phyloP scores from a whole-genome alignment of 768 basidiomycete genomes.

The Scleroderma bovista region DNA sequence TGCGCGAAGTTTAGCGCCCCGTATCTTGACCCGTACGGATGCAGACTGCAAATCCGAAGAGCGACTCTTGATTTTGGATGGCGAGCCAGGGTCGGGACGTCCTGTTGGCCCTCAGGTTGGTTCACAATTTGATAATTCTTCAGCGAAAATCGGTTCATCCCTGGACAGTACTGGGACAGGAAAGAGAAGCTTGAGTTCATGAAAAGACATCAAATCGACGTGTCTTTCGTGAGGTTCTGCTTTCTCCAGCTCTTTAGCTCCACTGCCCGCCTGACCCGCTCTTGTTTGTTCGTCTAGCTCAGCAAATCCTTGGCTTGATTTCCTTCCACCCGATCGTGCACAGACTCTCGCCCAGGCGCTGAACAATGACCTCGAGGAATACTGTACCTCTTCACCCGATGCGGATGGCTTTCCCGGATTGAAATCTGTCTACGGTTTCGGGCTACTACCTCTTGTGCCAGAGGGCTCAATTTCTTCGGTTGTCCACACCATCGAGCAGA shows the following conservation, averaged over 20 bases:
- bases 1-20: conserved; percentile 56
- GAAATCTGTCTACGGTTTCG: conserved; percentile 77
- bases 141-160: conserved; percentile 8
- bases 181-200: conserved; percentile 79
- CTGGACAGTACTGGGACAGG: conserved; percentile 64
- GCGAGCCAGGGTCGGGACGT: conserved; percentile 74
- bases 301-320: conserved; percentile 92
- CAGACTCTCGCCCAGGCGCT: conserved; percentile 59
- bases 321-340: conserved; percentile 66
- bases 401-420: conserved; percentile 30
- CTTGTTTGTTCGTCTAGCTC: conserved; percentile 40
- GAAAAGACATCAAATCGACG: conserved; percentile 74
- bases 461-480: conserved; percentile 50
- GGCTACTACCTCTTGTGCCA: conserved; percentile 77
- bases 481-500: conserved; percentile 61
- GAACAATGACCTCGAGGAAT: conserved; percentile 73
- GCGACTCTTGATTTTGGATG: conserved; percentile 69
- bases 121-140: conserved; percentile 2
- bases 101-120: conserved; percentile 74
- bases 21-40: conserved; percentile 48
- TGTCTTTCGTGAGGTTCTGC: conserved; percentile 69
- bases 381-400: conserved; percentile 63
- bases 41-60: conserved; percentile 52
- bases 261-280: conserved; percentile 9
- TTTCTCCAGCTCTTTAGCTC: conserved; percentile 2